These are phyloP conservation scores for Fomitopsis pulvina DNA, from an alignment of 768 basidiomycete species.

Conservation along the genomic window DNA sequence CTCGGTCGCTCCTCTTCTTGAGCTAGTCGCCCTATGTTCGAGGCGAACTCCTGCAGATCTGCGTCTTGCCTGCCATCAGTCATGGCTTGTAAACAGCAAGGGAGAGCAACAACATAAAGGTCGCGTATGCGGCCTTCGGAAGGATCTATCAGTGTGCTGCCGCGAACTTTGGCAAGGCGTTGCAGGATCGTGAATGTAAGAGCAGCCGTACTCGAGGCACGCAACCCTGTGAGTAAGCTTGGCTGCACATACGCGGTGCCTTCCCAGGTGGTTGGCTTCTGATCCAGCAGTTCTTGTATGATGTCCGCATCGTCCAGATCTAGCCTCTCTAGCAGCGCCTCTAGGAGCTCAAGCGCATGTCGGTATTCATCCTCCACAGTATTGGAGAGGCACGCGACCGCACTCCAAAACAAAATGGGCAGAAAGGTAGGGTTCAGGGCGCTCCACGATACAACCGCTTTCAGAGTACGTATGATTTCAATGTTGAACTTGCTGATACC, in stretches of 20 bases:
- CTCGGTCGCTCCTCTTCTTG: conserved; percentile 65
- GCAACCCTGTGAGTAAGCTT: conserved; percentile 66
- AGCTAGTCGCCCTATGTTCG: conserved; percentile 67
- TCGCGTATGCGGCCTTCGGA: conserved; percentile 71
- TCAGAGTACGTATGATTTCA: conserved; percentile 76
- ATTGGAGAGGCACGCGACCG: conserved; percentile 74
- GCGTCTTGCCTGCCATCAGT: conserved; percentile 51
- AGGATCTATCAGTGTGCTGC: conserved; percentile 63
- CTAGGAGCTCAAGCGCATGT: conserved; percentile 59
- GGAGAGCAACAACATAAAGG: conserved; percentile 74
- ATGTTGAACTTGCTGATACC: conserved; percentile 79
- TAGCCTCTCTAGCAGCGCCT: conserved; percentile 56
- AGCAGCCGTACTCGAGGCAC: conserved; percentile 65
- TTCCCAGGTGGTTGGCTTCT: conserved; percentile 68
- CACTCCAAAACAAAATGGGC: conserved; percentile 86
- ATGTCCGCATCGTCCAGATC: conserved; percentile 66
- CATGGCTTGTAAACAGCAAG: conserved; percentile 86
- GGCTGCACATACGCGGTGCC: conserved; percentile 60
- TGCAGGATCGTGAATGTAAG: conserved; percentile 66
- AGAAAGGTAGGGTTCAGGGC: conserved; percentile 56
- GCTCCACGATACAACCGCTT: conserved; percentile 46
- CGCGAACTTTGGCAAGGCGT: conserved; percentile 51
- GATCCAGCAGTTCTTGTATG: conserved; percentile 60
- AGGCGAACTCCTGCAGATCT: conserved; percentile 61
- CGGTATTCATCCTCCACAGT: conserved; percentile 77